phyloP scores from a whole-genome alignment of 2,329 filamentous ascomycete genomes.

The Helminthosporium solani region DNA sequence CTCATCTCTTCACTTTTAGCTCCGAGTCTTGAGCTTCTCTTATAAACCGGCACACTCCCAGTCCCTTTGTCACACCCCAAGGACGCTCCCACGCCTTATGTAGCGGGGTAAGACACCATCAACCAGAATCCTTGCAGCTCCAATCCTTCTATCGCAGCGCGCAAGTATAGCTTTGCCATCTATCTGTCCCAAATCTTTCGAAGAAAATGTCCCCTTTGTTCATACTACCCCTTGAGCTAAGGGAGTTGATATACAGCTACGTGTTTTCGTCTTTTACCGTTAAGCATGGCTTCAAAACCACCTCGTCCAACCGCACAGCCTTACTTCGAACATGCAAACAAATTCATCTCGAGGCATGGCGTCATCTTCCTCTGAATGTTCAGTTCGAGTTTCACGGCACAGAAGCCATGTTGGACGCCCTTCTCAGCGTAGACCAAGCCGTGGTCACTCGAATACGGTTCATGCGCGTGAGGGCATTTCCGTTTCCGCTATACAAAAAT shows the following conservation, averaged over 20 bases:
- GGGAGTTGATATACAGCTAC: constrained; percentile 37
- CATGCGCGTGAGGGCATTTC: constrained; percentile 33
- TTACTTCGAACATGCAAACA: constrained; percentile 34
- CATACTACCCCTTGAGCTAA: constrained; percentile 33
- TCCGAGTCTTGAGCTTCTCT: too few species aligned
- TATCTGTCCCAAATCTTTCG: too few species aligned
- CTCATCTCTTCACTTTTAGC: too few species aligned
- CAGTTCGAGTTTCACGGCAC: constrained; percentile 37
- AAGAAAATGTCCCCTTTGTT: constrained; percentile 24
- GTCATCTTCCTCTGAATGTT: constrained; percentile 33
- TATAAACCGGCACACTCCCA: too few species aligned
- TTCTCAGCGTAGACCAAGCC: constrained; percentile 32
- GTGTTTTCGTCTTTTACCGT: constrained; percentile 35
- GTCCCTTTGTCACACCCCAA: too few species aligned
- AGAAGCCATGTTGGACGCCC: constrained; percentile 34
- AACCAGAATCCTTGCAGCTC: neutral
- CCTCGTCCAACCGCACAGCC: constrained; percentile 27
- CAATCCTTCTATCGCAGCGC: neutral
- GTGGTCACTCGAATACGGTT: constrained; percentile 35
- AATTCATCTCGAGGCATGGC: constrained; percentile 34
- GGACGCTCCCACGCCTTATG: neutral
- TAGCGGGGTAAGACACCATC: neutral
- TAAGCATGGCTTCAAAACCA: constrained; percentile 27
- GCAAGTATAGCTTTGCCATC: too few species aligned
- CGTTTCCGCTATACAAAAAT: constrained; percentile 34